Conservation (phyloP, 495 filamentous ascomycete species). For the Pyrenula massariospora region DNA sequence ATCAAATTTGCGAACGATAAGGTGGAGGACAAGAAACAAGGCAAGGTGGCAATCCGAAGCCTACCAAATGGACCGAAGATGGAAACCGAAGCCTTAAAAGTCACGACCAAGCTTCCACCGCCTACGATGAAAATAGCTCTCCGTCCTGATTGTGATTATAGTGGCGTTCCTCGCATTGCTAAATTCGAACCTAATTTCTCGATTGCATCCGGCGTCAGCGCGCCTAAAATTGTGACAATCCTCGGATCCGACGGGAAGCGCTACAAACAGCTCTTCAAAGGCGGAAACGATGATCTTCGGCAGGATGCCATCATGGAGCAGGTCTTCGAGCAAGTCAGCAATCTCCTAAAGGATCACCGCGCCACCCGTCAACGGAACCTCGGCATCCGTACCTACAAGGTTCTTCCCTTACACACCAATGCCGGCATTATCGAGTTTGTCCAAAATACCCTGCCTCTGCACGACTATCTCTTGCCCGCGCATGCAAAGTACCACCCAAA, state of each 20-base stretch:
- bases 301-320: slow-evolving; percentile 99
- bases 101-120: slow-evolving; percentile 58
- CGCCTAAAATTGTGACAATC: slow-evolving; percentile 81
- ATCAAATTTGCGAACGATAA: slow-evolving; percentile 58
- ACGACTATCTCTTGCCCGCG: slow-evolving; percentile 82
- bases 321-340: slow-evolving; percentile 91
- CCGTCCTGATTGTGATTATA: slow-evolving; percentile 63
- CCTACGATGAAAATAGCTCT: slow-evolving; percentile 80
- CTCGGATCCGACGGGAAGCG: slow-evolving; percentile 60
- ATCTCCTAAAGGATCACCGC: slow-evolving; percentile 71
- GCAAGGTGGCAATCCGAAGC: slow-evolving; percentile 50
- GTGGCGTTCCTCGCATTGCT: slow-evolving; percentile 53
- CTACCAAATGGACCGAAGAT: slow-evolving; percentile 42
- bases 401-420: slow-evolving; percentile 69
- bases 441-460: slow-evolving; percentile 75
- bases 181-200: slow-evolving; percentile 60
- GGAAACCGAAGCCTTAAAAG: slow-evolving; percentile 34
- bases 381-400: slow-evolving; percentile 88
- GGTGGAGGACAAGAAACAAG: slow-evolving; percentile 50
- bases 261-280: slow-evolving; percentile 88
- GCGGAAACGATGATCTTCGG: slow-evolving; percentile 88
- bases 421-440: slow-evolving; percentile 98
- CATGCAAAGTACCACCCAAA: slow-evolving; percentile 79
- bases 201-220: slow-evolving; percentile 81
- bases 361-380: slow-evolving; percentile 81